Evolutionary conservation across 2,329 filamentous ascomycete genomes (phyloP).

Genomic region (Neofusicoccum sp.): DNA sequence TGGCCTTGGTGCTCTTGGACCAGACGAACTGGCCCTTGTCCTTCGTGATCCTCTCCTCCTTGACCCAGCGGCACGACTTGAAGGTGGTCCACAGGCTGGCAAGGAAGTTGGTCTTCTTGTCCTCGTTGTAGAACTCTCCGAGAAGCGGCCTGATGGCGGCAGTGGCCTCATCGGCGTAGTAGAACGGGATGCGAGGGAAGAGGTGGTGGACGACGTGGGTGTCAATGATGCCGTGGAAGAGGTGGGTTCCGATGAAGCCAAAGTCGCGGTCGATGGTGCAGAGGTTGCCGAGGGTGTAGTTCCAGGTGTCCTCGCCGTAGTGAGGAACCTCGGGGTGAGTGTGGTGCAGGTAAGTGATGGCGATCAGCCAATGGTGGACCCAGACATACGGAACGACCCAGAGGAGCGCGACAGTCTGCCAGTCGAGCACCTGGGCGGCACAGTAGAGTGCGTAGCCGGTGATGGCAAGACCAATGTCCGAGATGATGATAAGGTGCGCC

Average conservation of each 20-base stretch:
- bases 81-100: slow-evolving; percentile 20
- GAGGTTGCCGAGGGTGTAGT: slow-evolving; percentile 63
- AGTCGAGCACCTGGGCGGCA: slow-evolving; percentile 51
- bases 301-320: slow-evolving; percentile 63
- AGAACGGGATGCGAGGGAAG: slow-evolving; percentile 64
- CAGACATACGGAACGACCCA: slow-evolving; percentile 69
- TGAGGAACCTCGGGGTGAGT: slow-evolving; percentile 62
- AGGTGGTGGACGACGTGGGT: slow-evolving; percentile 66
- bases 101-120: slow-evolving; percentile 29
- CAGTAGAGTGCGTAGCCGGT: slow-evolving; percentile 53
- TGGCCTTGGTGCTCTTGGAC: slow-evolving; percentile 6
- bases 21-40: slow-evolving; percentile 1
- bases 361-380: slow-evolving; percentile 73
- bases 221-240: slow-evolving; percentile 69
- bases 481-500: slow-evolving; percentile 58
- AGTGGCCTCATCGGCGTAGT: slow-evolving; percentile 62
- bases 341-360: slow-evolving; percentile 77
- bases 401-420: slow-evolving; percentile 58
- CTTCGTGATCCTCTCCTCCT: slow-evolving; percentile 2
- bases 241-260: slow-evolving; percentile 64
- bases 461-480: slow-evolving; percentile 63
- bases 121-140: slow-evolving; percentile 56
- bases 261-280: slow-evolving; percentile 67
- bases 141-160: slow-evolving; percentile 60
- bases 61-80: slow-evolving; percentile 17